These are phyloP conservation scores for Chiua virens DNA, from an alignment of 768 basidiomycete species.

Conservation along the genomic window DNA sequence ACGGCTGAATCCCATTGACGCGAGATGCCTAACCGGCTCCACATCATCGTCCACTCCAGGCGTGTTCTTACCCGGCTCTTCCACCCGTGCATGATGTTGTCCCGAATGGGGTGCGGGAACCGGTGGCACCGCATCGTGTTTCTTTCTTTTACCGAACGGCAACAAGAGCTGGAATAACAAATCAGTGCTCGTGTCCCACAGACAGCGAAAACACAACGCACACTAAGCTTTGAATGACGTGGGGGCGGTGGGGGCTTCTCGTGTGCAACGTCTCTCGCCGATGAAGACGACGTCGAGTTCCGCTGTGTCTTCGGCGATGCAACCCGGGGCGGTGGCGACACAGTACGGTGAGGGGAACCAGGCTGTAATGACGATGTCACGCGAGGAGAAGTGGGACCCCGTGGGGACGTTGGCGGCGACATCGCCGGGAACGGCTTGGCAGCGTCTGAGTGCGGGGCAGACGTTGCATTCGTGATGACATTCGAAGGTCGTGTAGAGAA, in stretches of 20 bases:
- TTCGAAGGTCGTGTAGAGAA: conserved; percentile 38
- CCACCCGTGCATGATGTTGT: conserved; percentile 43
- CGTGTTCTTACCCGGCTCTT: conserved; percentile 42
- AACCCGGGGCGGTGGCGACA: conserved; percentile 51
- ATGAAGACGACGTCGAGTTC: conserved; percentile 58
- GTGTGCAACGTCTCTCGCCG: conserved; percentile 47
- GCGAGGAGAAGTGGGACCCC: conserved; percentile 30
- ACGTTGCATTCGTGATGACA: conserved; percentile 23
- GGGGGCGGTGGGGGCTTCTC: conserved; percentile 56
- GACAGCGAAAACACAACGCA: conserved; percentile 40
- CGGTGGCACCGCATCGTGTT: conserved; percentile 51
- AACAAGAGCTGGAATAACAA: conserved; percentile 56
- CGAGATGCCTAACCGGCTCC: conserved; percentile 74
- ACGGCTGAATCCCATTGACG: conserved; percentile 89
- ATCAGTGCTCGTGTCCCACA: conserved; percentile 9
- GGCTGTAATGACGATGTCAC: conserved; percentile 30
- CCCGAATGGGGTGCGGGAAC: conserved; percentile 33
- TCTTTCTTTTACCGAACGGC: conserved; percentile 78
- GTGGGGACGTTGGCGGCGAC: conserved; percentile 43
- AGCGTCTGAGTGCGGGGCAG: conserved; percentile 15
- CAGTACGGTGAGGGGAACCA: conserved; percentile 42
- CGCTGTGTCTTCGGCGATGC: conserved; percentile 56
- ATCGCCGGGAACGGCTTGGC: conserved; percentile 38
- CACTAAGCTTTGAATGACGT: conserved; percentile 74
- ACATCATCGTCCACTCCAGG: conserved; percentile 70